Conservation (phyloP, 441 rosid species). For the Capsella rubella region DNA sequence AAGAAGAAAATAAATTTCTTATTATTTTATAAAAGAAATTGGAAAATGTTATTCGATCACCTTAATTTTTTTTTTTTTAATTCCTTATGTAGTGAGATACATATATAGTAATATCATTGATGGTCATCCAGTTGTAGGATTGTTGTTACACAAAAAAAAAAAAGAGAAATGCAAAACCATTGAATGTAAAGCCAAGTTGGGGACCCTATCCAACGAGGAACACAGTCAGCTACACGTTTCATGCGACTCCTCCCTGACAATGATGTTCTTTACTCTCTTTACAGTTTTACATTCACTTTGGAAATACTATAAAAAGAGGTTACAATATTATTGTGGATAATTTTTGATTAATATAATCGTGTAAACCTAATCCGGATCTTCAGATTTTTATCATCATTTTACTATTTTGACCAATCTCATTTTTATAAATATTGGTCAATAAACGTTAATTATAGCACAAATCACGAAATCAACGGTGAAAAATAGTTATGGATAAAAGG, state of each 20-base stretch:
- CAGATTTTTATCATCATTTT: background rate
- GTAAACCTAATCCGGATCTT: background rate
- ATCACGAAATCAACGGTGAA: conserved; percentile 16
- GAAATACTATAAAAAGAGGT: too few relatives aligned
- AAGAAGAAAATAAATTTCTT: too few relatives aligned
- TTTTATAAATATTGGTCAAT: background rate
- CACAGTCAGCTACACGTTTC: conserved; percentile 50
- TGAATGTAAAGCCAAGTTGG: conserved; percentile 26
- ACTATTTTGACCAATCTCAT: background rate
- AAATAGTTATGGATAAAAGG: conserved; percentile 24
- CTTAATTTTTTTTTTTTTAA: background rate
- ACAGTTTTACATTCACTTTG: background rate
- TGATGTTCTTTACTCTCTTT: conserved; percentile 16
- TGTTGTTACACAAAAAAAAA: background rate
- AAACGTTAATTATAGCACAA: conserved; percentile 3
- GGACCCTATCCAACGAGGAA: conserved; percentile 42
- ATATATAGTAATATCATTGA: too few relatives aligned
- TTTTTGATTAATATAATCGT: background rate
- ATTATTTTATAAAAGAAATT: too few relatives aligned
- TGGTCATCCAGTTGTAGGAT: background rate
- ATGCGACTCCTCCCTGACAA: conserved; percentile 37
- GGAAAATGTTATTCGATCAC: too few relatives aligned
- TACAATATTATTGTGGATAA: background rate
- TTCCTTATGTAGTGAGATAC: background rate
- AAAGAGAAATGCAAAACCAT: background rate